Evolutionary conservation across 1,284 basidiomycete species (phyloP), one percentile per base, ranked within the genome.

Genomic region (Inonotus obliquus): DNA sequence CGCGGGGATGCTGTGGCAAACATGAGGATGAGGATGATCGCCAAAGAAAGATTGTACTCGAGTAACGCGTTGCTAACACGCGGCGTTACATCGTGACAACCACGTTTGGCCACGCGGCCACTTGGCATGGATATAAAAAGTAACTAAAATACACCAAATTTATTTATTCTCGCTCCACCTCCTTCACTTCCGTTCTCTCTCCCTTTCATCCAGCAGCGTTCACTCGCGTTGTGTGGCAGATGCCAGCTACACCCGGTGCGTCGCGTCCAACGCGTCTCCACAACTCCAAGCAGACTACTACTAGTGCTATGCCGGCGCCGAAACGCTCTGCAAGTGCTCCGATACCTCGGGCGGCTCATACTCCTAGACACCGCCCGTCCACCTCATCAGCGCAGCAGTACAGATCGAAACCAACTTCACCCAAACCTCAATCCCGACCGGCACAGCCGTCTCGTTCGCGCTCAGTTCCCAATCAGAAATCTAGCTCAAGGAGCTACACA

Each of bases 211-310:
- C 32, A 29, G 1, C 41, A 13, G 14, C 49, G 25, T 19, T 54
- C 19, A 38, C 41, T 21, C 10, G 17, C 13, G 19, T n/a, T 27
- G 21, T 5, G 9, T 6, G 5, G 9, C 32, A 23, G 11, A 55
- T 61, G 54, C 60, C 53, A 41, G 19, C 59, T 4, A 17, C 52
- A 11, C 59, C 59, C 48, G 55, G 35, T 11, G 55, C 55, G 32
- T 45, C 55, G 10, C 55, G 55, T 48, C 44, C 55, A 11, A 27
- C 54, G 13, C 54, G 54, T 39, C 25, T 59, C 25, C 57, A 52
- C 21, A 25, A 29, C 17, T 25, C 44, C 7, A 45, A 39, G 21
- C 44, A 49, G 29, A 51, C 57, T 6, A 21, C 44, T 35, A 10
- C 58, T 1, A 11, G 5, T 32, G 3, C 32, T n/a, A 10, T 51